Percentiles rank a stretch among this genome's conserved stretches.
Evolutionary conservation across 495 filamentous ascomycete genomes (phyloP).

Genomic region (Chaetomidium leptoderma): DNA sequence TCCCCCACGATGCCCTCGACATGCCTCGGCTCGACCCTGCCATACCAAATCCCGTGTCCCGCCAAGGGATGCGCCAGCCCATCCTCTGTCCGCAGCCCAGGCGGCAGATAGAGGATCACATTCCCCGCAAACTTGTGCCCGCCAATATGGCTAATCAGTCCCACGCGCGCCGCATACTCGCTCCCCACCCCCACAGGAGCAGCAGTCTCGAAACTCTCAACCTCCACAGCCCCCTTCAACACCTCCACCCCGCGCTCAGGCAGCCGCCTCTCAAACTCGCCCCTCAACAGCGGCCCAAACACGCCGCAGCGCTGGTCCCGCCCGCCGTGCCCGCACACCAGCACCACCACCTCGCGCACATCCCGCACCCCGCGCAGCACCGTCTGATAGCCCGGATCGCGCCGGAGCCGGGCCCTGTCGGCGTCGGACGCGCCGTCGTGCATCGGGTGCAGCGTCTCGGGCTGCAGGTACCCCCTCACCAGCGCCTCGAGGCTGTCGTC

Average conservation of each 20-base stretch:
- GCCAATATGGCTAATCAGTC: conserved; percentile 79
- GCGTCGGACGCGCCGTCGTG: conserved; percentile 53
- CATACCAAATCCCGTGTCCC: conserved; percentile 91
- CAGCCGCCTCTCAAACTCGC: conserved; percentile 57
- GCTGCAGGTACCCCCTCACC: conserved; percentile 55
- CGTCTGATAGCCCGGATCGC: conserved; percentile 40
- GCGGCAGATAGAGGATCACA: conserved; percentile 84
- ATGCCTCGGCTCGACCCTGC: conserved; percentile 77
- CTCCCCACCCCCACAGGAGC: too few relatives aligned
- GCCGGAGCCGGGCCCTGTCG: conserved; percentile 41
- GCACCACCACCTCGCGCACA: conserved; percentile 62
- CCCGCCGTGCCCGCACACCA: conserved; percentile 81
- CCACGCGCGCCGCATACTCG: conserved; percentile 52
- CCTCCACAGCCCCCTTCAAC: conserved; percentile 34
- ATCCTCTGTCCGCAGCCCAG: conserved; percentile 35
- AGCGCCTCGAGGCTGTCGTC: conserved; percentile 50
- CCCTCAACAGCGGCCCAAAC: conserved; percentile 65
- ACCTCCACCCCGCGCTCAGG: conserved; percentile 36
- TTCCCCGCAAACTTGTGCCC: conserved; percentile 95
- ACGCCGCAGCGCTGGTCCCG: conserved; percentile 78
- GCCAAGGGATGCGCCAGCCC: conserved; percentile 55
- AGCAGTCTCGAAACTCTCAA: conserved; percentile 21
- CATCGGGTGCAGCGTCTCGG: conserved; percentile 54
- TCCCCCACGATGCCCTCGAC: conserved; percentile 81
- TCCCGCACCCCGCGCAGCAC: conserved; percentile 49